Conservation (phyloP, 306 rosid species). For the Vigna hirtella region DNA sequence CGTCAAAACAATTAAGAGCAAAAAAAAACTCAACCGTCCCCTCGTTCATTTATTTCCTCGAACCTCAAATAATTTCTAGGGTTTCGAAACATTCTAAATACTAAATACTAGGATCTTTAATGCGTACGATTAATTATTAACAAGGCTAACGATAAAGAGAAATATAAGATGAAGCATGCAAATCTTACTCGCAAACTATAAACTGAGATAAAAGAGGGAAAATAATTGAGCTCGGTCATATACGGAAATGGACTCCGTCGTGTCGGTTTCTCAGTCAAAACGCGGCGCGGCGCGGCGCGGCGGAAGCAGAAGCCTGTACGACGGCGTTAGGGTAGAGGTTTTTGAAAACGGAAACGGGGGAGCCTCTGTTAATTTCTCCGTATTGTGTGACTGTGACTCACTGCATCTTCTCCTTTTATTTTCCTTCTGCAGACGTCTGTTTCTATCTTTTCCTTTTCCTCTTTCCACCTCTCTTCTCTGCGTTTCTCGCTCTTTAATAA, state of each 20-base stretch:
- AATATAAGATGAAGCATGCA: not conserved
- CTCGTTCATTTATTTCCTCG: not conserved
- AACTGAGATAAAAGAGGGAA: conserved; percentile 22
- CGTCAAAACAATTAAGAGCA: not conserved
- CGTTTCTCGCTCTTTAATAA: not conserved
- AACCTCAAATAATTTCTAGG: conserved; percentile 40
- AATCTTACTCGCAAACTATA: conserved; percentile 44
- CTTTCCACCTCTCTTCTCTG: not conserved
- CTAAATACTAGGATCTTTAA: not conserved
- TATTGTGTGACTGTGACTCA: conserved; percentile 27
- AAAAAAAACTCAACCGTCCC: not conserved
- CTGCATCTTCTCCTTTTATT: not conserved
- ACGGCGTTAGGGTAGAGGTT: conserved; percentile 45
- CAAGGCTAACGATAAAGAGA: not conserved
- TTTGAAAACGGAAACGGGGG: conserved; percentile 16
- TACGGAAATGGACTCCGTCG: conserved; percentile 51
- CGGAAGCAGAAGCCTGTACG: conserved; percentile 46
- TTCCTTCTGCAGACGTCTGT: conserved; percentile 15
- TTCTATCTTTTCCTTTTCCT: not conserved
- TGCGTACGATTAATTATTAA: not conserved
- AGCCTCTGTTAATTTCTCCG: conserved; percentile 18
- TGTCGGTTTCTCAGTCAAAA: conserved; percentile 8
- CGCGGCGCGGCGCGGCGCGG: conserved; percentile 29
- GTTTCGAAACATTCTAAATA: conserved; percentile 36
- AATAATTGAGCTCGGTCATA: conserved; percentile 17